Conservation (phyloP, 2,329 filamentous ascomycete genomes). For the Fusarium gaditjirri region DNA sequence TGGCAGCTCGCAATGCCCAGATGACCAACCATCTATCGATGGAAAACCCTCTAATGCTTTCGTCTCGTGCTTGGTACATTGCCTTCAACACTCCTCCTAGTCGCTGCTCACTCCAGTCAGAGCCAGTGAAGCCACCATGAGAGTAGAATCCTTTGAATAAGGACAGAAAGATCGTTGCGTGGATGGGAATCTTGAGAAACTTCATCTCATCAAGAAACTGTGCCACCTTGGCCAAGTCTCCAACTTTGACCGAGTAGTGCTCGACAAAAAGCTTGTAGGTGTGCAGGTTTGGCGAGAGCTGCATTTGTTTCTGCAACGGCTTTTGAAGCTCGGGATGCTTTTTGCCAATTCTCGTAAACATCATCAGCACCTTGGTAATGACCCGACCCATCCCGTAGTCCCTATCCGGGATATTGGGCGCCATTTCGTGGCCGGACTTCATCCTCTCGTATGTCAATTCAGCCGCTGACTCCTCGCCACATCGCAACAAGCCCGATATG, state of each 20-base stretch:
- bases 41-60: slow-evolving; percentile 57
- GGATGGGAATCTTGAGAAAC: slow-evolving; percentile 71
- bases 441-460: slow-evolving; percentile 86
- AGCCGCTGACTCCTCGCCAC: slow-evolving; percentile 80
- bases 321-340: slow-evolving; percentile 64
- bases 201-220: slow-evolving; percentile 85
- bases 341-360: slow-evolving; percentile 66
- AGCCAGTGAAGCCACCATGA: slow-evolving; percentile 73
- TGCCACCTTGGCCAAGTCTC: slow-evolving; percentile 77
- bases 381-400: slow-evolving; percentile 60
- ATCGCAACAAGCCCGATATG: slow-evolving; percentile 79
- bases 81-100: slow-evolving; percentile 75
- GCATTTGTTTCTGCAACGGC: slow-evolving; percentile 68
- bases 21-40: slow-evolving; percentile 70
- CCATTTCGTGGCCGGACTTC: slow-evolving; percentile 68
- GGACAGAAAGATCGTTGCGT: slow-evolving; percentile 81
- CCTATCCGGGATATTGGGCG: slow-evolving; percentile 54
- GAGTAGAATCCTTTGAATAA: slow-evolving; percentile 84
- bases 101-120: slow-evolving; percentile 77
- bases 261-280: slow-evolving; percentile 85
- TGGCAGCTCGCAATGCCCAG: slow-evolving; percentile 72
- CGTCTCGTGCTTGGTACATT: slow-evolving; percentile 66
- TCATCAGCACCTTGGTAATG: slow-evolving; percentile 66
- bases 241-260: slow-evolving; percentile 74
- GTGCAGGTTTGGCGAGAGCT: slow-evolving; percentile 77